phyloP scores from a whole-genome alignment of 2,329 filamentous ascomycete genomes.

The Acrocalymma vagum region DNA sequence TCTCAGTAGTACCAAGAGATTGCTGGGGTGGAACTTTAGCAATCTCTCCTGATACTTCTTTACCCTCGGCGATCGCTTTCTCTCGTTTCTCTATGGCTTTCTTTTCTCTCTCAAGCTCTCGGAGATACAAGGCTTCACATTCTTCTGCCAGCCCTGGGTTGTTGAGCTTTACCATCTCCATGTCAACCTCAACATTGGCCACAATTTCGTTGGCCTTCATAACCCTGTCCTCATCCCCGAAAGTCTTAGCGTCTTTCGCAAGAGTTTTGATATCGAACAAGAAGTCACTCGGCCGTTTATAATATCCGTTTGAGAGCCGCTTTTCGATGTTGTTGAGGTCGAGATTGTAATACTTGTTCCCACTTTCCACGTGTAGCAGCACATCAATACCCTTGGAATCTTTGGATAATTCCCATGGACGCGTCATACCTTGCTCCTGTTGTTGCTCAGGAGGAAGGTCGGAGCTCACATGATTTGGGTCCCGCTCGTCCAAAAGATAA shows the following conservation, averaged over 20 bases:
- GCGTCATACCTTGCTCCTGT: conserved; percentile 63
- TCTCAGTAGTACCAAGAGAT: conserved; percentile 54
- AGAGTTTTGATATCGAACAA: conserved; percentile 85
- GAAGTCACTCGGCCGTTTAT: conserved; percentile 90
- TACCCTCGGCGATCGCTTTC: conserved; percentile 44
- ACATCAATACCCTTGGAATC: conserved; percentile 83
- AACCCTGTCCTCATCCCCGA: conserved; percentile 82
- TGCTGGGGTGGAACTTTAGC: conserved; percentile 51
- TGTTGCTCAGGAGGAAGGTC: conserved; percentile 65
- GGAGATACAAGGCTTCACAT: conserved; percentile 81
- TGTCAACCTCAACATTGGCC: conserved; percentile 93
- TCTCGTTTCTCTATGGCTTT: conserved; percentile 66
- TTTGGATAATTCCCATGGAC: conserved; percentile 81
- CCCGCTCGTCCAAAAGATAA: conserved; percentile 84
- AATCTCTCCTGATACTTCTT: conserved; percentile 50
- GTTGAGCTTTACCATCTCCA: conserved; percentile 74
- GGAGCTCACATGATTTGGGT: conserved; percentile 71
- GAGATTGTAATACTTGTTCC: conserved; percentile 94
- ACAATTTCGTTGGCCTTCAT: conserved; percentile 91
- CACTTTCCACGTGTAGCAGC: conserved; percentile 75
- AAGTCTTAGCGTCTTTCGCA: conserved; percentile 82
- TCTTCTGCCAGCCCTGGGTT: conserved; percentile 71
- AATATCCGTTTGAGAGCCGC: conserved; percentile 95
- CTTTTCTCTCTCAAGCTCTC: conserved; percentile 70
- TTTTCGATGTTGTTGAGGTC: conserved; percentile 94